phyloP scores from a whole-genome alignment of 106 monocot genomes.

The Hemerocallis citrina region DNA sequence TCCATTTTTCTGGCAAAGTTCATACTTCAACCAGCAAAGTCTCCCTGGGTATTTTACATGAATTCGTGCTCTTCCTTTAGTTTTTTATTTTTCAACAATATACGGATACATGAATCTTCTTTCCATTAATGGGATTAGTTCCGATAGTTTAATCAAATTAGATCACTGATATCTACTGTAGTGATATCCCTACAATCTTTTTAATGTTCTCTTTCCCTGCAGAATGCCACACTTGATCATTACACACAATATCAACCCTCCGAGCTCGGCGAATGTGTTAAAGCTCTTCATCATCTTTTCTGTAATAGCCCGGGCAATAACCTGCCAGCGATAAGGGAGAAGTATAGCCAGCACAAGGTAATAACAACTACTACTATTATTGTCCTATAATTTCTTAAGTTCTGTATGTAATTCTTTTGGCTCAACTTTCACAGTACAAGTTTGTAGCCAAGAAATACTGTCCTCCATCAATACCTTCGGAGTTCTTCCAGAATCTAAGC shows the following conservation, averaged over 20 bases:
- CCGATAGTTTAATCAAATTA: background rate
- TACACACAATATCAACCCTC: slow-evolving; percentile 36
- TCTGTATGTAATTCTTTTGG: too few species aligned
- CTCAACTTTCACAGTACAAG: slow-evolving; percentile 53
- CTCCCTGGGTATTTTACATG: slow-evolving; percentile 79
- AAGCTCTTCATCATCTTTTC: slow-evolving; percentile 58
- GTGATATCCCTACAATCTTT: background rate
- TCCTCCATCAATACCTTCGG: slow-evolving; percentile 54
- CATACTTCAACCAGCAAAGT: slow-evolving; percentile 49
- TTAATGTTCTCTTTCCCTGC: slow-evolving; percentile 4
- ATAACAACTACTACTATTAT: background rate
- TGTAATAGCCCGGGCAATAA: slow-evolving; percentile 42
- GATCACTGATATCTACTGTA: background rate
- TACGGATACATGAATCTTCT: background rate
- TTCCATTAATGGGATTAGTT: background rate
- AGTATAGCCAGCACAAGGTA: slow-evolving; percentile 99
- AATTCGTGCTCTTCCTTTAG: background rate
- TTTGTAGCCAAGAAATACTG: slow-evolving; percentile 89
- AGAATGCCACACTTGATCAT: slow-evolving; percentile 72
- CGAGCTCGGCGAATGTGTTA: slow-evolving; percentile 66
- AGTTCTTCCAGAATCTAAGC: slow-evolving; percentile 48
- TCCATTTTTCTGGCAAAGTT: slow-evolving; percentile 77
- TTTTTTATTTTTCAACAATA: background rate
- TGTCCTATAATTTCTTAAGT: too few species aligned
- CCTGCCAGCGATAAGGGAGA: slow-evolving; percentile 82